A percentile compares a stretch with the other conserved stretches of the same genome.
Conservation (phyloP, 805 yeast species). For the Candida sphagnicola region DNA sequence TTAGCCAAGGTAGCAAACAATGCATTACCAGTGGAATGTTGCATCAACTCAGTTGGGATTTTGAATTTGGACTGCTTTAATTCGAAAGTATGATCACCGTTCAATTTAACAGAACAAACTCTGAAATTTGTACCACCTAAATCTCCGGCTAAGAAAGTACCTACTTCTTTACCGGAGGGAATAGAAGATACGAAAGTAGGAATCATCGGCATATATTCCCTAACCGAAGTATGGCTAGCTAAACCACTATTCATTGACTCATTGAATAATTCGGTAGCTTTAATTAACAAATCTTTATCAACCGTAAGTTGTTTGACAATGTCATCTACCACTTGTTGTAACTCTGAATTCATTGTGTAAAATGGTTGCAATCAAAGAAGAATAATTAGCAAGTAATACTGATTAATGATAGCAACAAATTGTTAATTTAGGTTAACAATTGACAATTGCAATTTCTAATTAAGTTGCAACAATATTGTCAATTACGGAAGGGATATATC, state of each 20-base stretch:
- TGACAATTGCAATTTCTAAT: no score
- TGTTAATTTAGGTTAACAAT: no score
- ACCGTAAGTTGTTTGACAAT: constrained; percentile 41
- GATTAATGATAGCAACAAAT: no score
- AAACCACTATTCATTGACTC: constrained; percentile 62
- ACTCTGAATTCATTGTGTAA: constrained; percentile 15
- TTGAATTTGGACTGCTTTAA: constrained; percentile 73
- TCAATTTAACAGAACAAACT: constrained; percentile 79
- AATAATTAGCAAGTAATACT: no score
- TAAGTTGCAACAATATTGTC: no score
- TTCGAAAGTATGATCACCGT: constrained; percentile 75
- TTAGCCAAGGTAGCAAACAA: constrained; percentile 74
- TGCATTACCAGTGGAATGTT: constrained; percentile 54
- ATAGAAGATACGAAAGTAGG: constrained; percentile 84
- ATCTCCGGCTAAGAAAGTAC: constrained; percentile 85
- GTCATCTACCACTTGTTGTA: constrained; percentile 26
- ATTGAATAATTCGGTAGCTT: constrained; percentile 54
- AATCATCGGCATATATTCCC: constrained; percentile 73
- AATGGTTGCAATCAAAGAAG: no score
- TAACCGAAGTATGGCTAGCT: constrained; percentile 31
- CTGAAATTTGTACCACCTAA: constrained; percentile 96
- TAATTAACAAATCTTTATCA: constrained; percentile 36
- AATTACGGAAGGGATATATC: not conserved
- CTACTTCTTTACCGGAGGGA: constrained; percentile 84
- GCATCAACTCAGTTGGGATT: constrained; percentile 77